phyloP scores from a whole-genome alignment of 768 basidiomycete species.

The Lactarius tabidus region DNA sequence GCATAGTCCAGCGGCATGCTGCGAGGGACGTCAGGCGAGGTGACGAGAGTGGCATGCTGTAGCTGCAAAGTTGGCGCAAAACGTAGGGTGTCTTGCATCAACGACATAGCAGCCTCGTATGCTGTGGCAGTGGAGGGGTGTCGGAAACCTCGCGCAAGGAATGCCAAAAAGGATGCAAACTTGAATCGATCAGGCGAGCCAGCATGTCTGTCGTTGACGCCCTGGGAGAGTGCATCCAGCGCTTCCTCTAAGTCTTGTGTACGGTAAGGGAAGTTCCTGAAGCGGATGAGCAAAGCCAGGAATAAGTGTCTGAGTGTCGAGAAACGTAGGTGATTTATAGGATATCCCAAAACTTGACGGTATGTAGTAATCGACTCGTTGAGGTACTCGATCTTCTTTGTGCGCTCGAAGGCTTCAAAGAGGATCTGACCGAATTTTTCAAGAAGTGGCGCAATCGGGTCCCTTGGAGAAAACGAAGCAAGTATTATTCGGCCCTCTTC shows the following conservation, averaged over 20 bases:
- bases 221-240: neutral
- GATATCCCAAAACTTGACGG: neutral
- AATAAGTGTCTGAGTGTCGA: neutral
- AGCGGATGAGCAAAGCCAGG: neutral
- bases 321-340: neutral
- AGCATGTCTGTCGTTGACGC: neutral
- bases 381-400: neutral
- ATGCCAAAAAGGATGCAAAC: neutral
- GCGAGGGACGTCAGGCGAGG: fast-evolving
- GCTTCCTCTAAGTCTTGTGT: neutral
- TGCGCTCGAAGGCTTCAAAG: neutral
- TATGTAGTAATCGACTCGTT: neutral
- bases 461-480: neutral
- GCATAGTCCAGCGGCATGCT: neutral
- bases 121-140: neutral
- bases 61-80: neutral
- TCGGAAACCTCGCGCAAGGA: neutral
- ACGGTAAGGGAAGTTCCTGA: neutral
- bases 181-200: neutral
- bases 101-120: neutral
- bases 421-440: neutral
- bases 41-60: neutral
- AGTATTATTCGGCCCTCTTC: neutral
- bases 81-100: neutral
- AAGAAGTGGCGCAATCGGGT: neutral